These are phyloP conservation scores for Priceomyces melissophilus DNA, from an alignment of 805 yeast species.

Conservation along the genomic window DNA sequence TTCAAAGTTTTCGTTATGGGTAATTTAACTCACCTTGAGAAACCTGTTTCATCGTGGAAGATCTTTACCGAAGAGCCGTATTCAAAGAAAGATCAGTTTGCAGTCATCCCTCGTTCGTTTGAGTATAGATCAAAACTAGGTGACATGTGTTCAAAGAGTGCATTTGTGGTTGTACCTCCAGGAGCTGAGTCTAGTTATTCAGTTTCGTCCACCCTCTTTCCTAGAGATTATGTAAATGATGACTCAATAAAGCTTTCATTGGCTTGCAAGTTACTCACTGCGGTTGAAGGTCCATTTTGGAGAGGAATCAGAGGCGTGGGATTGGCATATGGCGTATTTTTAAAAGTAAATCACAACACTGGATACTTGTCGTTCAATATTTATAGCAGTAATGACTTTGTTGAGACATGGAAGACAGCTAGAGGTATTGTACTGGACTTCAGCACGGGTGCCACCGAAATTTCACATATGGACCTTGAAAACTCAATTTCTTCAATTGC, in stretches of 20 bases:
- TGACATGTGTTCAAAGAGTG: constrained; percentile 45
- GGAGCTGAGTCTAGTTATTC: constrained; percentile 81
- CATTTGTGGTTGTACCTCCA: constrained; percentile 68
- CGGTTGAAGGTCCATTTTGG: constrained; percentile 97
- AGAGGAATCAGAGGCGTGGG: constrained; percentile 94
- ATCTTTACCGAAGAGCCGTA: constrained; percentile 21
- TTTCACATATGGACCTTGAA: constrained; percentile 60
- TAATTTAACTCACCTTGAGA: constrained; percentile 48
- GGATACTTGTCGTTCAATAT: constrained; percentile 66
- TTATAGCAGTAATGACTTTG: constrained; percentile 81
- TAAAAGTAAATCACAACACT: constrained; percentile 56
- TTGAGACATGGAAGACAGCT: constrained; percentile 61
- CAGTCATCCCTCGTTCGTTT: constrained; percentile 47
- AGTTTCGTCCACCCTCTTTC: constrained; percentile 56
- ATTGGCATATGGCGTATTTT: constrained; percentile 81
- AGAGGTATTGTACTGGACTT: constrained; percentile 59
- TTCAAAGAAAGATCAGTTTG: constrained; percentile 11
- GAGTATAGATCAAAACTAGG: constrained; percentile 59
- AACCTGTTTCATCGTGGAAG: constrained; percentile 62
- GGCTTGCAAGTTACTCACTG: constrained; percentile 72
- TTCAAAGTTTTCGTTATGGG: constrained; percentile 70
- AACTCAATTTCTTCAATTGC: constrained; percentile 79
- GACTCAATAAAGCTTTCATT: constrained; percentile 71
- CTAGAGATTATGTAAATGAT: constrained; percentile 40
- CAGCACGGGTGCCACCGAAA: constrained; percentile 48